A percentile compares a stretch with the other conserved stretches of the same genome.
These are phyloP conservation scores for Aegilops sharonensis DNA, from an alignment of 176 grass and related monocot species.

Conservation along the genomic window DNA sequence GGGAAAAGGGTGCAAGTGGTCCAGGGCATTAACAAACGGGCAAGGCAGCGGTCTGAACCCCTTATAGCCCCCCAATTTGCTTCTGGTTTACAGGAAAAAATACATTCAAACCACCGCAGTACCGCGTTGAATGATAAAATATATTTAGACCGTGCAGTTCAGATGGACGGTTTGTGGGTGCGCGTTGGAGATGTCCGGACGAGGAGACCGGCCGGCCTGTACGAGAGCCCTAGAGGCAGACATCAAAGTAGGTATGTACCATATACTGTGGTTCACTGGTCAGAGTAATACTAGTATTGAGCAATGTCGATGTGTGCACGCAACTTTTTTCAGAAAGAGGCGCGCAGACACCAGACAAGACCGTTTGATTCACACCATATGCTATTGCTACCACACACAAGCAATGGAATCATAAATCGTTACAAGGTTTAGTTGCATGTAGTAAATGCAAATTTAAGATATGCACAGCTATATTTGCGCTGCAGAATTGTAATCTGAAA, in stretches of 20 bases:
- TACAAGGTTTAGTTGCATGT: background rate
- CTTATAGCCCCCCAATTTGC: no score
- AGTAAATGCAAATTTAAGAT: background rate
- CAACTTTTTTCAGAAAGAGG: slow-evolving; percentile 8
- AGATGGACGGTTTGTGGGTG: no score
- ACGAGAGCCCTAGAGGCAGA: background rate
- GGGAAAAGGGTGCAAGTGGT: no score
- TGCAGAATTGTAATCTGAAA: background rate
- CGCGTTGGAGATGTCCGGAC: no score
- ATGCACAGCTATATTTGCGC: background rate
- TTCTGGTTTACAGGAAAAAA: no score
- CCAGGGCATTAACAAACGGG: no score
- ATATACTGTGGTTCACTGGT: background rate
- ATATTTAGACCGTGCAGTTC: no score
- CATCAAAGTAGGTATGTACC: background rate
- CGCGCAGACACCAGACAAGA: background rate
- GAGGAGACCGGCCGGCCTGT: background rate
- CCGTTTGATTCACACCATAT: slow-evolving; percentile 14
- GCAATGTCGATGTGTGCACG: slow-evolving; percentile 23
- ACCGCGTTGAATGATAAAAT: no score
- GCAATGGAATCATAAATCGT: background rate
- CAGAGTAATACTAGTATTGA: background rate
- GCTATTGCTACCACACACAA: background rate
- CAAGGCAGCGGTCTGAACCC: no score
- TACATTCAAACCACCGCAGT: no score